Evolutionary conservation across 2,329 filamentous ascomycete species (phyloP).

Genomic region (Trichoderma sp.): DNA sequence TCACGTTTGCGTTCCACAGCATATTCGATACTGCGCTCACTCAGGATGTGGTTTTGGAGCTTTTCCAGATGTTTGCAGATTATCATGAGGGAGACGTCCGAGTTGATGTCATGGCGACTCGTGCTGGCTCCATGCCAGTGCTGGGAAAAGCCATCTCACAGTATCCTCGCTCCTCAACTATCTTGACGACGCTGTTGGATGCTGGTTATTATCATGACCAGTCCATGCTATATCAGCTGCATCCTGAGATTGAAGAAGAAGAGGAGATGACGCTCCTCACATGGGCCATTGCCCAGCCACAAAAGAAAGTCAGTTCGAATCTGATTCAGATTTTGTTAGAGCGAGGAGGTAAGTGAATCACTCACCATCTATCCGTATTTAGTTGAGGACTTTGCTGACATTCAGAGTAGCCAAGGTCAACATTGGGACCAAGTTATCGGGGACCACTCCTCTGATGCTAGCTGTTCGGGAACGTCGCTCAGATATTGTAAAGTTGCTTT

Average conservation of each 20-base stretch:
- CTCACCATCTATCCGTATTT: neutral
- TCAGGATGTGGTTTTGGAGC: conserved; percentile 49
- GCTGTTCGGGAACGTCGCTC: conserved; percentile 55
- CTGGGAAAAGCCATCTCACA: conserved; percentile 52
- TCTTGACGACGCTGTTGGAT: conserved; percentile 54
- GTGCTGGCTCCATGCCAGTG: conserved; percentile 45
- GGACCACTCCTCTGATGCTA: conserved; percentile 57
- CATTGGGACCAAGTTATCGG: conserved; percentile 50
- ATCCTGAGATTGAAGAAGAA: conserved; percentile 46
- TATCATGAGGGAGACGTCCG: conserved; percentile 47
- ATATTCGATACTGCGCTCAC: conserved; percentile 52
- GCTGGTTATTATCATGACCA: conserved; percentile 61
- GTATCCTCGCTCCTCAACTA: conserved; percentile 53
- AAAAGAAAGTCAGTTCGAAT: conserved; percentile 59
- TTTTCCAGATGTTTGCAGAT: conserved; percentile 53
- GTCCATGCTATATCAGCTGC: conserved; percentile 41
- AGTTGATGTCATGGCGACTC: conserved; percentile 50
- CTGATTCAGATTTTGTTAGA: conserved; percentile 57
- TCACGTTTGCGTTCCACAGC: conserved; percentile 54
- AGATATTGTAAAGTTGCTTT: conserved; percentile 57
- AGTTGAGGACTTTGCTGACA: conserved; percentile 21
- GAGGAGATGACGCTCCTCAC: conserved; percentile 58
- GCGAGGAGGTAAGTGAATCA: conserved; percentile 37
- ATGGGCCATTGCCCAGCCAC: conserved; percentile 62
- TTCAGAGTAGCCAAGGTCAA: conserved; percentile 52